Evolutionary conservation across 306 rosid genomes (phyloP).

Genomic region (Pueraria montana): DNA sequence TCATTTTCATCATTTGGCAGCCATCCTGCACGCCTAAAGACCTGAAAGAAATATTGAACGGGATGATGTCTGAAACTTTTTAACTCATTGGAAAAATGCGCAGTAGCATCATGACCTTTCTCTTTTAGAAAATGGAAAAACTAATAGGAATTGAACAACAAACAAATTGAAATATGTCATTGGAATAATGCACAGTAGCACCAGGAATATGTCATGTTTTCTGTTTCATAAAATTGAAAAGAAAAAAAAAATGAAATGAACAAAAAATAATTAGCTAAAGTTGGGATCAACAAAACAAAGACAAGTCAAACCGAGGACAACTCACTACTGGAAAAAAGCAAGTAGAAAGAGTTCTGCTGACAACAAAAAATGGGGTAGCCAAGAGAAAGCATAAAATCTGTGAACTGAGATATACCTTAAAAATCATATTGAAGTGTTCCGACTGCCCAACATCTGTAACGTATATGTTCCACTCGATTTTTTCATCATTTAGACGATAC

Average conservation of each 20-base stretch:
- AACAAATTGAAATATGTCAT: neutral
- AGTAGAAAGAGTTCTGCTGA: conserved; percentile 1
- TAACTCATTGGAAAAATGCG: conserved; percentile 2
- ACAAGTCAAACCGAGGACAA: neutral
- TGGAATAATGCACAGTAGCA: neutral
- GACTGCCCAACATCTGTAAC: conserved; percentile 89
- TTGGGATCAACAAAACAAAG: conserved; percentile 10
- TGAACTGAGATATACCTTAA: conserved; percentile 64
- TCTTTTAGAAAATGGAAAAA: neutral
- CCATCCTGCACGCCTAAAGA: conserved; percentile 89
- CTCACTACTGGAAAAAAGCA: conserved; percentile 15
- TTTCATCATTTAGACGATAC: conserved; percentile 87
- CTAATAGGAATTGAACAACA: no score
- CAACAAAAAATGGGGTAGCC: conserved; percentile 7
- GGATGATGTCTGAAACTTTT: conserved; percentile 15
- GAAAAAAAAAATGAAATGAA: neutral
- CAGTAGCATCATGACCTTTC: neutral
- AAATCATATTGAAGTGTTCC: conserved; percentile 86
- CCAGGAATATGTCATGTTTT: neutral
- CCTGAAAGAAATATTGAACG: conserved; percentile 61
- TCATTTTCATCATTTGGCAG: conserved; percentile 65
- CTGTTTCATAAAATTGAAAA: neutral
- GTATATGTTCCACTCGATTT: conserved; percentile 89
- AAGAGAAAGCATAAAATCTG: neutral
- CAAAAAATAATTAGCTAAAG: neutral